A percentile compares a stretch with the other conserved stretches of the same genome.
Evolutionary conservation across 2,329 filamentous ascomycete species (phyloP).

Genomic region (Fusarium luffae): DNA sequence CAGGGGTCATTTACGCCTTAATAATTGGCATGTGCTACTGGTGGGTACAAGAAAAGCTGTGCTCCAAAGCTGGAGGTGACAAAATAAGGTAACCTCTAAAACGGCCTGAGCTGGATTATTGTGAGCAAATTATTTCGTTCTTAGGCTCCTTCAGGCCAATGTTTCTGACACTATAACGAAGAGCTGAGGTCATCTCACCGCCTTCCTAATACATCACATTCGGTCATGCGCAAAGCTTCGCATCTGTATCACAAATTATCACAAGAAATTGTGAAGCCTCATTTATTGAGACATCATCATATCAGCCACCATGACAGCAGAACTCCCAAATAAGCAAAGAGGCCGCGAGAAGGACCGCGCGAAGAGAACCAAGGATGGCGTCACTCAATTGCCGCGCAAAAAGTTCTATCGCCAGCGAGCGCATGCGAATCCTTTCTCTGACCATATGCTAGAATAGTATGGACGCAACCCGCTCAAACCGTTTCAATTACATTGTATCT

Average conservation of each 20-base stretch:
- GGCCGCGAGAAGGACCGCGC: conserved; percentile 75
- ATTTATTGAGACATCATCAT: conserved; percentile 3
- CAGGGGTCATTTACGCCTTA: conserved; percentile 27
- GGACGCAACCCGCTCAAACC: conserved; percentile 12
- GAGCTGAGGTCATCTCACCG: conserved; percentile 38
- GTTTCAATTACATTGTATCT: conserved; percentile 14
- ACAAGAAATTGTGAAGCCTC: conserved; percentile 1
- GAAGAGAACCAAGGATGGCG: conserved; percentile 62
- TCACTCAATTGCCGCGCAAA: conserved; percentile 82
- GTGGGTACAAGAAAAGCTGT: not conserved
- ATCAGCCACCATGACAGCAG: conserved; percentile 44
- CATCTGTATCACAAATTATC: conserved; percentile 30
- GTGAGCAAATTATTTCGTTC: not conserved
- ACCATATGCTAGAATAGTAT: conserved; percentile 90
- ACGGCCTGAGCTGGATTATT: too few species aligned
- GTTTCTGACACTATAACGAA: not conserved
- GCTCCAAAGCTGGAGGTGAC: not conserved
- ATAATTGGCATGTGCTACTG: conserved; percentile 35
- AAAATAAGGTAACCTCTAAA: not conserved
- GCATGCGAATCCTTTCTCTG: conserved; percentile 97
- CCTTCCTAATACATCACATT: conserved; percentile 41
- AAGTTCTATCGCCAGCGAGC: conserved; percentile 96
- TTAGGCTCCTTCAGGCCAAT: not conserved
- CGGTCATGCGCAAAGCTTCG: conserved; percentile 27
- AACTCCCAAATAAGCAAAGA: conserved; percentile 64